Conservation (phyloP, 2,329 filamentous ascomycete genomes). For the Aspergillus alliaceus region DNA sequence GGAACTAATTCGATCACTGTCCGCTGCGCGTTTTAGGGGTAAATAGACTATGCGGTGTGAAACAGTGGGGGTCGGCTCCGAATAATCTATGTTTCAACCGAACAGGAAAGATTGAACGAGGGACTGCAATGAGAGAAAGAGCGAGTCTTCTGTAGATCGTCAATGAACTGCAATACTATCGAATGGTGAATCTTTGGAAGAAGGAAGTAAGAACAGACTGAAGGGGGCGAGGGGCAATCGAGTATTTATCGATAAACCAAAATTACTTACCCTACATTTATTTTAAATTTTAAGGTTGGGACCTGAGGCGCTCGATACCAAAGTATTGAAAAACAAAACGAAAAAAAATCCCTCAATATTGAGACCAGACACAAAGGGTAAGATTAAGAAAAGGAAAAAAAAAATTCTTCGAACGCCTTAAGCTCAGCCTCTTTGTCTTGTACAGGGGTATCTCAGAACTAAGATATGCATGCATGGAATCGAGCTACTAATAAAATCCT, state of each 20-base stretch:
- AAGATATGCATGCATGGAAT: background rate
- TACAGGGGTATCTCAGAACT: too few relatives aligned
- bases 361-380: background rate
- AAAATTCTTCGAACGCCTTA: too few relatives aligned
- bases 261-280: background rate
- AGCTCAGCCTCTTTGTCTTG: too few relatives aligned
- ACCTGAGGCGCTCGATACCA: background rate
- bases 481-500: too few relatives aligned
- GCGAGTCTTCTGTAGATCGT: background rate
- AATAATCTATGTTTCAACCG: background rate
- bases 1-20: background rate
- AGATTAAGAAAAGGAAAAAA: background rate
- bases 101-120: background rate
- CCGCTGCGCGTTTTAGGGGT: background rate
- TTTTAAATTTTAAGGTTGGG: too few relatives aligned
- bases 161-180: background rate
- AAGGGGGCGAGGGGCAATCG: background rate
- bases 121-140: background rate
- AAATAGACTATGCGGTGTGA: background rate
- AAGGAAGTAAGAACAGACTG: background rate
- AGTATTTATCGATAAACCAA: conserved; percentile 1
- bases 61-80: background rate
- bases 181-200: background rate
- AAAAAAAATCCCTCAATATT: background rate
- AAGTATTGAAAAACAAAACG: background rate